Percentiles rank a stretch among this genome's conserved stretches.
Evolutionary conservation across 108 stramenopile genomes (phyloP).

Genomic region (Fistulifera pelliculosa): DNA sequence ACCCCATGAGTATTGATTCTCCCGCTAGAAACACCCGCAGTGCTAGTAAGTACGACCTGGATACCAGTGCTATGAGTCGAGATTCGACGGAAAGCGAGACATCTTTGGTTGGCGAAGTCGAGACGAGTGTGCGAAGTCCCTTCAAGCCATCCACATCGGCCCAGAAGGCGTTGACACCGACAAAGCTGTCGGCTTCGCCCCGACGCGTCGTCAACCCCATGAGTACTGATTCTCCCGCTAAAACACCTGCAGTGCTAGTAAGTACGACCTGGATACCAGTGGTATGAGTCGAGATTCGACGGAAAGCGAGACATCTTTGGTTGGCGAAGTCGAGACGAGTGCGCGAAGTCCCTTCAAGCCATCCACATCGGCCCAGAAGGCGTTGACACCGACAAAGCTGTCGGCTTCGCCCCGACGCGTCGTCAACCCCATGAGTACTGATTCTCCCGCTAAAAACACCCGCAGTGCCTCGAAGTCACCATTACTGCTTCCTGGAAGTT

Average conservation of each 20-base stretch:
- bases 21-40: slow-evolving; percentile 21
- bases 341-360: slow-evolving; percentile 2
- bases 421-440: slow-evolving; percentile 20
- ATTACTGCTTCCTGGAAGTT: no score
- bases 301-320: no score
- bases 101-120: no score
- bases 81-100: no score
- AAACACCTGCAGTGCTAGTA: slow-evolving; percentile 17
- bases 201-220: slow-evolving; percentile 24
- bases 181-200: slow-evolving; percentile 22
- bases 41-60: neutral
- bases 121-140: no score
- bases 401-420: slow-evolving; percentile 19
- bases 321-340: neutral
- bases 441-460: slow-evolving; percentile 65
- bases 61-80: no score
- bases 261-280: neutral
- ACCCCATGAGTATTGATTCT: slow-evolving; percentile 16
- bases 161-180: slow-evolving; percentile 34
- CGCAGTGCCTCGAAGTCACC: slow-evolving; percentile 13
- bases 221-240: slow-evolving; percentile 16
- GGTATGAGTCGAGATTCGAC: no score
- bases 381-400: slow-evolving; percentile 31
- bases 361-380: no score
- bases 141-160: no score